Conservation (phyloP, 352 stramenopile genomes). For the Globisporangium irregulare region DNA sequence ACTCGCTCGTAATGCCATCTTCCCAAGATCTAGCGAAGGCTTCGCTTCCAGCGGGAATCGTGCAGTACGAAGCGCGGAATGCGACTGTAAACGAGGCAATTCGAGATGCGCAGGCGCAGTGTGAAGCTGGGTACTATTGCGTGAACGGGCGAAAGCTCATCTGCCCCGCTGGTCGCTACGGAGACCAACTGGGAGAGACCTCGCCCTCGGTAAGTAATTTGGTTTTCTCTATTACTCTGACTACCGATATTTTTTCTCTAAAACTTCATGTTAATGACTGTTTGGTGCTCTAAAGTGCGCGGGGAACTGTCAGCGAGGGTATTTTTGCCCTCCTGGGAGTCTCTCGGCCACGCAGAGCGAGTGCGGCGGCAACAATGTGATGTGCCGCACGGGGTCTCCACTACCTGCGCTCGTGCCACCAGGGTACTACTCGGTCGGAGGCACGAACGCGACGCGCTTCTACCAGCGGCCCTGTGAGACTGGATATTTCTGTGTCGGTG, state of each 20-base stretch:
- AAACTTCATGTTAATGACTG: no score
- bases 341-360: constrained; percentile 31
- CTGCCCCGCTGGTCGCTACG: constrained; percentile 66
- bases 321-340: constrained; percentile 60
- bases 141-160: constrained; percentile 36
- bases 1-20: not conserved
- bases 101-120: constrained; percentile 49
- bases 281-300: constrained; percentile 33
- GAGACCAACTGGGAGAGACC: constrained; percentile 39
- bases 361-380: constrained; percentile 39
- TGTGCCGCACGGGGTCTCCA: constrained; percentile 55
- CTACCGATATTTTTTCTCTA: no score
- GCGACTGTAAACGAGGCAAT: constrained; percentile 29
- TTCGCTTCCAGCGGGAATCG: not conserved
- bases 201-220: constrained; percentile 18
- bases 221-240: no score
- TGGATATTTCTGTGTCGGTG: constrained; percentile 72
- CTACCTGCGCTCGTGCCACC: constrained; percentile 26
- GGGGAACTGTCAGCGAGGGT: constrained; percentile 57
- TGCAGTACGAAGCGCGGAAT: constrained; percentile 13
- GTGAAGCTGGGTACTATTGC: constrained; percentile 71
- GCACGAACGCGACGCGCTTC: constrained; percentile 54
- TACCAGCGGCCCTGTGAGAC: constrained; percentile 61
- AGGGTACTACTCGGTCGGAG: constrained; percentile 75
- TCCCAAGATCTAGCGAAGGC: not conserved